These are phyloP conservation scores for Solanum dulcamara DNA, from an alignment of 257 asterid species.

Conservation along the genomic window DNA sequence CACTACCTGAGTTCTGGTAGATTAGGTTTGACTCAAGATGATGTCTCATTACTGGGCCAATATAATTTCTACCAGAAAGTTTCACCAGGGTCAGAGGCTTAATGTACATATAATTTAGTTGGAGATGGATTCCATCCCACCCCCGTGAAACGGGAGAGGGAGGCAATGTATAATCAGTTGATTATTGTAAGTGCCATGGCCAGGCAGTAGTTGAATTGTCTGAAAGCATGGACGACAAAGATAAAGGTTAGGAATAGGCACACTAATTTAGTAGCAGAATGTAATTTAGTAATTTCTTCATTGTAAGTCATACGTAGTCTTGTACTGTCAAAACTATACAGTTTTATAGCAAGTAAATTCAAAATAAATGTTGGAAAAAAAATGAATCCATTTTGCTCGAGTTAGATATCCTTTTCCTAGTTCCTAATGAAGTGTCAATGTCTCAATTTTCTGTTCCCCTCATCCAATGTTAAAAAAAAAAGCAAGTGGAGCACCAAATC, in stretches of 20 bases:
- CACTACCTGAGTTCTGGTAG: constrained; percentile 76
- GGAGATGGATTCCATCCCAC: background rate
- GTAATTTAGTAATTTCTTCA: background rate
- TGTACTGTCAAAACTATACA: background rate
- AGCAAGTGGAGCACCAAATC: background rate
- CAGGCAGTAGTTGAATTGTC: background rate
- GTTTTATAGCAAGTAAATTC: background rate
- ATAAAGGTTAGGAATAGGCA: background rate
- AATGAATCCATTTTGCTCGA: background rate
- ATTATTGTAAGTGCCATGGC: background rate
- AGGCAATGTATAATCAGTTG: background rate
- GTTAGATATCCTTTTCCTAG: background rate
- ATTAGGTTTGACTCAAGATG: constrained; percentile 48
- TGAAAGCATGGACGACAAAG: background rate
- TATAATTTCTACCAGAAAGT: constrained; percentile 27
- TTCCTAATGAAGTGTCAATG: background rate
- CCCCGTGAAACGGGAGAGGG: background rate
- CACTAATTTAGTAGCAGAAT: background rate
- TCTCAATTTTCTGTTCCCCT: background rate
- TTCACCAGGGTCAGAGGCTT: constrained; percentile 6
- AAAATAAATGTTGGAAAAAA: background rate
- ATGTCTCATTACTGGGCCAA: constrained; percentile 45
- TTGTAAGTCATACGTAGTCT: background rate
- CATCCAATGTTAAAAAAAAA: background rate
- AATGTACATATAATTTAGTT: constrained; percentile 2